Conservation (phyloP, 495 filamentous ascomycete species). For the Collariella sp. region DNA sequence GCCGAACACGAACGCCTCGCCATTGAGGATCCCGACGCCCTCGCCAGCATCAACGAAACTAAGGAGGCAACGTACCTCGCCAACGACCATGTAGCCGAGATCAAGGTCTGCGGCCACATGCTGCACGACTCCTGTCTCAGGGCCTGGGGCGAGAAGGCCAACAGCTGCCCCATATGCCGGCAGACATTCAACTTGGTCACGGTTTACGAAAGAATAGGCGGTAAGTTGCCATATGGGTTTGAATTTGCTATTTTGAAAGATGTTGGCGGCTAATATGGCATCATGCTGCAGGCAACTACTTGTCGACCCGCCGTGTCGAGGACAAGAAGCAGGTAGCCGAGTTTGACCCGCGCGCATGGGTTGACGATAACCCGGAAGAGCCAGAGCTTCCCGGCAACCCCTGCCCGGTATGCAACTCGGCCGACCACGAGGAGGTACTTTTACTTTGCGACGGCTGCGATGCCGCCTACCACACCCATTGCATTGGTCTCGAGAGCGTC, state of each 20-base stretch:
- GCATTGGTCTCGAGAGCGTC: constrained; percentile 66
- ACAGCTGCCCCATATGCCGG: constrained; percentile 95
- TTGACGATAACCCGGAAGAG: constrained; percentile 65
- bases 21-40: constrained; percentile 33
- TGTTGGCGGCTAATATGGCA: constrained; percentile 15
- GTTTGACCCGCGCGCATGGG: constrained; percentile 69
- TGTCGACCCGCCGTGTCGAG: constrained; percentile 78
- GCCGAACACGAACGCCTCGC: constrained; percentile 17
- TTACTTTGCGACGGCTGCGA: constrained; percentile 85
- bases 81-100: constrained; percentile 39
- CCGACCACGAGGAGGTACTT: constrained; percentile 68
- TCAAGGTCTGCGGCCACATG: constrained; percentile 70
- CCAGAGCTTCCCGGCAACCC: constrained; percentile 53
- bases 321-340: constrained; percentile 86
- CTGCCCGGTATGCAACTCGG: constrained; percentile 70
- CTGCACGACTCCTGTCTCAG: constrained; percentile 85
- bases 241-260: neutral
- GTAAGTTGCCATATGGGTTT: constrained; percentile 43
- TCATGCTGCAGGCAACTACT: constrained; percentile 6
- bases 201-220: constrained; percentile 65
- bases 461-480: constrained; percentile 75
- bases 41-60: constrained; percentile 41
- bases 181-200: constrained; percentile 83
- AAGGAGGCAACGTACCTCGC: constrained; percentile 8
- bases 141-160: constrained; percentile 91